Evolutionary conservation across 2,329 filamentous ascomycete genomes (phyloP).

Genomic region (Colletotrichum australisinense): DNA sequence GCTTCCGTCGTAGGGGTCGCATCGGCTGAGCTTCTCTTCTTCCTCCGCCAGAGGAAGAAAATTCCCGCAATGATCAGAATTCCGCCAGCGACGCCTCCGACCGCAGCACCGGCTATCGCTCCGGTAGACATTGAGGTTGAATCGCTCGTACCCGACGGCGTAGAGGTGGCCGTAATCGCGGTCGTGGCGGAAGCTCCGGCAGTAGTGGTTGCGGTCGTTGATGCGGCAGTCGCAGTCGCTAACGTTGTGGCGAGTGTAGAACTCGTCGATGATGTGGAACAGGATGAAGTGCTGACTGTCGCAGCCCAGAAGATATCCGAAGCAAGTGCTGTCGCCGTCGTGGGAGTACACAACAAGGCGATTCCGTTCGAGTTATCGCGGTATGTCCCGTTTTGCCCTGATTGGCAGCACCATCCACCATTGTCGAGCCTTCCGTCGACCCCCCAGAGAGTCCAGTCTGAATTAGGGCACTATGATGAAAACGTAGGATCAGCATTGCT

Average conservation of each 20-base stretch:
- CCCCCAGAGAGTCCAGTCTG: slow-evolving; percentile 10
- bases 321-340: not conserved
- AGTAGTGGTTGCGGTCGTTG: not conserved
- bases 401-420: slow-evolving; percentile 16
- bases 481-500: not conserved
- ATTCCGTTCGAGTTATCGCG: not conserved
- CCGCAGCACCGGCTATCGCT: not conserved
- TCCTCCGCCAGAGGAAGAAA: slow-evolving; percentile 6
- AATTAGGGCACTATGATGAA: not conserved
- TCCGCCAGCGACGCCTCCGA: not conserved
- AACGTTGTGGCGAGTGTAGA: not conserved
- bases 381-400: slow-evolving; percentile 8
- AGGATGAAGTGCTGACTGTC: slow-evolving; percentile 2
- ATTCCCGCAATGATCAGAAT: not conserved
- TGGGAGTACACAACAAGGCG: slow-evolving; percentile 4
- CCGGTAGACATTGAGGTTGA: slow-evolving; percentile 6
- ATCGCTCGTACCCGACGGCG: not conserved
- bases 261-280: not conserved
- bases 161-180: not conserved
- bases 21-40: not conserved
- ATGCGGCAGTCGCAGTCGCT: not conserved
- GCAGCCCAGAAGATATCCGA: not conserved
- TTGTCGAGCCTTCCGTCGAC: slow-evolving; percentile 5
- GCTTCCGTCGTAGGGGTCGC: not conserved
- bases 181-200: not conserved